Conservation (phyloP, 371 early-diverging fungal species). For the Mortierella sp. region DNA sequence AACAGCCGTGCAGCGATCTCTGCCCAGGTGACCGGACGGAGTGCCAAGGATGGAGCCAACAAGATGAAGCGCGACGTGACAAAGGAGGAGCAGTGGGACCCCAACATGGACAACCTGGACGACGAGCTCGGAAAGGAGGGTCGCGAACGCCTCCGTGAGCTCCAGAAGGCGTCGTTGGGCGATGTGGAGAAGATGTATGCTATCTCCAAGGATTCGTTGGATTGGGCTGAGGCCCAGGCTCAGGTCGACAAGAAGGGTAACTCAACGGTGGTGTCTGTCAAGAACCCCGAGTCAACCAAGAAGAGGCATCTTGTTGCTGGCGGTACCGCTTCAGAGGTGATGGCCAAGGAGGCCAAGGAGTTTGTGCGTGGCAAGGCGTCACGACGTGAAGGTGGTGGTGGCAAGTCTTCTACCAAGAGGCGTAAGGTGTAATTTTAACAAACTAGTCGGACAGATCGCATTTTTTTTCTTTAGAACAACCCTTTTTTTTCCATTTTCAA, state of each 20-base stretch:
- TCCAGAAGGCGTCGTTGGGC: constrained; percentile 90
- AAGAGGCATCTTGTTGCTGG: constrained; percentile 61
- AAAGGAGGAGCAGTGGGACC: constrained; percentile 91
- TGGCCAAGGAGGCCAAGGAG: constrained; percentile 55
- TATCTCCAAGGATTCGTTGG: constrained; percentile 77
- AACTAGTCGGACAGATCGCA: neutral
- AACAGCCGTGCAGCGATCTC: constrained; percentile 31
- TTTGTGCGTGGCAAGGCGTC: constrained; percentile 52
- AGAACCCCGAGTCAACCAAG: constrained; percentile 81
- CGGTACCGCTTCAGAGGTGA: constrained; percentile 43
- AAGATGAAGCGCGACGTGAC: constrained; percentile 71
- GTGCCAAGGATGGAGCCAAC: constrained; percentile 27
- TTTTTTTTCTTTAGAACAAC: neutral
- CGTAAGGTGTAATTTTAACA: constrained; percentile 40
- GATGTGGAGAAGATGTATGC: constrained; percentile 83
- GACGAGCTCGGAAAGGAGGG: constrained; percentile 90
- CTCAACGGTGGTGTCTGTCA: constrained; percentile 81
- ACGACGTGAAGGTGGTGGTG: constrained; percentile 38
- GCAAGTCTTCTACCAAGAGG: constrained; percentile 41
- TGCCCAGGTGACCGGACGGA: constrained; percentile 26
- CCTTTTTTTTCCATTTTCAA: neutral
- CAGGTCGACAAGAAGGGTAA: constrained; percentile 68
- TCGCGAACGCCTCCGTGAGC: constrained; percentile 75
- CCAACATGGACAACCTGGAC: constrained; percentile 77
- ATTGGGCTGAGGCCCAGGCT: constrained; percentile 76